phyloP scores from a whole-genome alignment of 2,329 filamentous ascomycete species.

The Ceratocystiopsis sp. region DNA sequence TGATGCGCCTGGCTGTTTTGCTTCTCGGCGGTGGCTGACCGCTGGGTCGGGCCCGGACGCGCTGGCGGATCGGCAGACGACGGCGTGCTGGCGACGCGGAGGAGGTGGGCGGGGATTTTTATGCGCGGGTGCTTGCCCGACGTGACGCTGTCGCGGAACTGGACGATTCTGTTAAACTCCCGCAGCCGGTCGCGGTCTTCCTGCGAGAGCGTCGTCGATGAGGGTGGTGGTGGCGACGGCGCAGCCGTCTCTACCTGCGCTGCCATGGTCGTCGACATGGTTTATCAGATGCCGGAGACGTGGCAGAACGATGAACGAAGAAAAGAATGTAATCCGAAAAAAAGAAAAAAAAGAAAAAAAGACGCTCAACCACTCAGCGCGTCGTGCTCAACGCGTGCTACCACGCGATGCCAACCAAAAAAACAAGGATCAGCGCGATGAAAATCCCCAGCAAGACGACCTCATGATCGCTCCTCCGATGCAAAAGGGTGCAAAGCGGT shows the following conservation, averaged over 20 bases:
- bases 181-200: slow-evolving; percentile 39
- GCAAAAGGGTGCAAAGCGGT: no score
- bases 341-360: neutral
- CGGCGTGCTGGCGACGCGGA: neutral
- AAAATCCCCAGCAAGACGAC: no score
- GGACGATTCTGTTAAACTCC: slow-evolving; percentile 67
- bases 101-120: slow-evolving; percentile 31
- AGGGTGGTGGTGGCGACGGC: neutral
- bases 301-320: neutral
- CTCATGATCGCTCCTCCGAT: no score
- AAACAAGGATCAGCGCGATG: no score
- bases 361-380: no score
- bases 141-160: slow-evolving; percentile 64
- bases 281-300: neutral
- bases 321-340: neutral
- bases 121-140: slow-evolving; percentile 55
- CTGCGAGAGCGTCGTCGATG: slow-evolving; percentile 16
- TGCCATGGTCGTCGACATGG: slow-evolving; percentile 6
- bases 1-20: slow-evolving; percentile 19
- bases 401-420: no score
- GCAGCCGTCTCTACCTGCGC: slow-evolving; percentile 6
- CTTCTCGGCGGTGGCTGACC: neutral
- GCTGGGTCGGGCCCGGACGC: no score
- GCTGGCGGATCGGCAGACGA: no score
- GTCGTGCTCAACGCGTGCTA: no score